Percentiles rank a stretch among this genome's conserved stretches.
Evolutionary conservation across 495 filamentous ascomycete species (phyloP).

Genomic region (Penicillium canariense): DNA sequence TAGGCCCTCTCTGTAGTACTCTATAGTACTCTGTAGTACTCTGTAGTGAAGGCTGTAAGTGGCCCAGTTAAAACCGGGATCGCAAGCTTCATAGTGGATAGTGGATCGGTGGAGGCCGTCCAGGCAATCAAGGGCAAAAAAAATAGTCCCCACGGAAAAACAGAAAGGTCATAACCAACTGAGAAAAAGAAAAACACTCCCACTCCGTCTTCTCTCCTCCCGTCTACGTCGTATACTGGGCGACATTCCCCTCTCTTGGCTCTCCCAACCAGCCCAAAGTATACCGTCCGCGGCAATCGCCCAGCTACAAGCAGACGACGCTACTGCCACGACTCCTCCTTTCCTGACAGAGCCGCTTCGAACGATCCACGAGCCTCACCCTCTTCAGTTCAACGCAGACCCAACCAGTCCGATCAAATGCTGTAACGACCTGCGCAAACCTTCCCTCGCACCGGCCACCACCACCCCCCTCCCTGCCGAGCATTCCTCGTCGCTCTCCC

Average conservation of each 20-base stretch:
- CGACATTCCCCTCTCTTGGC: neutral
- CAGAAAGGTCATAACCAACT: conserved; percentile 37
- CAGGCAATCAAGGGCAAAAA: conserved; percentile 18
- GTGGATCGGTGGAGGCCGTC: conserved; percentile 34
- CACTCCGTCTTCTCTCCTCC: conserved; percentile 13
- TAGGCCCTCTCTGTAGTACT: neutral
- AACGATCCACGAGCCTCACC: too few relatives aligned
- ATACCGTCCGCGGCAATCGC: too few relatives aligned
- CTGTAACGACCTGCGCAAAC: neutral
- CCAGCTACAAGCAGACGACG: too few relatives aligned
- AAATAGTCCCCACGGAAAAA: conserved; percentile 21
- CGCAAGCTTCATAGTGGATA: conserved; percentile 10
- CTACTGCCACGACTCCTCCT: too few relatives aligned
- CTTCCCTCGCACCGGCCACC: conserved; percentile 10
- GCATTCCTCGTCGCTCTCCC: conserved; percentile 27
- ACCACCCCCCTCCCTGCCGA: conserved; percentile 24
- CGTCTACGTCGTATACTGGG: too few relatives aligned
- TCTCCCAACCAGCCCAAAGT: neutral
- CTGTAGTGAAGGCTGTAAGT: neutral
- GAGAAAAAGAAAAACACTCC: conserved; percentile 46
- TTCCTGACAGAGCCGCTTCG: too few relatives aligned
- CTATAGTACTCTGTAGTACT: neutral
- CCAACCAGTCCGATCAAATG: too few relatives aligned
- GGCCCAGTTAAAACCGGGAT: neutral
- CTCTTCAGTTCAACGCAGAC: too few relatives aligned